phyloP scores from a whole-genome alignment of 331 rosid genomes.

The Acacia concinna region DNA sequence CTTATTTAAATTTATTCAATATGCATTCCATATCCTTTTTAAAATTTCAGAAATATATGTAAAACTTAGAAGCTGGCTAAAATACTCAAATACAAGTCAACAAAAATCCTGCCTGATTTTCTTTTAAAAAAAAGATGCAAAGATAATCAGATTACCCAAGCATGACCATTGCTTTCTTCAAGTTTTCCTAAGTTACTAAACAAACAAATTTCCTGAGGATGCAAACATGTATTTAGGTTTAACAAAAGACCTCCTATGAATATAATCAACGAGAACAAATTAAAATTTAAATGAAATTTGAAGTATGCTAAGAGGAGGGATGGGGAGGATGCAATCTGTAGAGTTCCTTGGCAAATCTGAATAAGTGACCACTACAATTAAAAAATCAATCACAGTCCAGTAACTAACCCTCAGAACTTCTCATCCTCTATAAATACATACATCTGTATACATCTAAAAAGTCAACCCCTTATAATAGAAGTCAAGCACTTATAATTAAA shows the following conservation, averaged over 20 bases:
- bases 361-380: neutral
- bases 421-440: neutral
- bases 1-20: neutral
- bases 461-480: neutral
- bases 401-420: neutral
- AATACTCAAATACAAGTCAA: neutral
- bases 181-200: neutral
- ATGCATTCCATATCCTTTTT: neutral
- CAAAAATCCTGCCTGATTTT: neutral
- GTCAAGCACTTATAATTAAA: neutral
- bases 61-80: neutral
- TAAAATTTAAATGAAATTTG: neutral
- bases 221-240: neutral
- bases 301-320: neutral
- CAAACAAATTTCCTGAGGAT: neutral
- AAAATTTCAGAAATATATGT: neutral
- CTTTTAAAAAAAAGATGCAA: neutral
- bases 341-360: neutral
- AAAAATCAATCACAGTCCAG: neutral
- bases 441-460: neutral
- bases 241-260: neutral
- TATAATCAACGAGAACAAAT: neutral
- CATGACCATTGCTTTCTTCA: neutral
- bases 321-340: neutral
- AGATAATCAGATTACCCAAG: neutral